A percentile compares a stretch with the other conserved stretches of the same genome.
phyloP scores from a whole-genome alignment of 2,329 filamentous ascomycete genomes.

The Emergomyces orientalis region DNA sequence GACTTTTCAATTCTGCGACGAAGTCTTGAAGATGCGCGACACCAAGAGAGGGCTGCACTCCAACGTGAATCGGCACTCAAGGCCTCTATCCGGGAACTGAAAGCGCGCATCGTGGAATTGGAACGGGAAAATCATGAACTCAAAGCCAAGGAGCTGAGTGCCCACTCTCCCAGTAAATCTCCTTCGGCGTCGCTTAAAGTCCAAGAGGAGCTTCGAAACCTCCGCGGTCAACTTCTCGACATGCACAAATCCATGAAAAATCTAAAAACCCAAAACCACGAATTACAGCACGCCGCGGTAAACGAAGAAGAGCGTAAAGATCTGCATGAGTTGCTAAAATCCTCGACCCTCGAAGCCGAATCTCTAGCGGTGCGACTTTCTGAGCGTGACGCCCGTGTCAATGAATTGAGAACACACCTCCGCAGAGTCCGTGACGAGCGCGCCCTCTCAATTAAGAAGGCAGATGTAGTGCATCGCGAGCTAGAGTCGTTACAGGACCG shows the following conservation, averaged over 20 bases:
- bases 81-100: conserved; percentile 53
- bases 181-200: conserved; percentile 38
- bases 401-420: conserved; percentile 49
- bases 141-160: conserved; percentile 43
- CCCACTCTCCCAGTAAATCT: conserved; percentile 45
- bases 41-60: conserved; percentile 55
- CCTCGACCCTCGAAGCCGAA: conserved; percentile 45
- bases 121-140: conserved; percentile 59
- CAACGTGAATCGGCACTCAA: conserved; percentile 58
- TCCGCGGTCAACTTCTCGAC: conserved; percentile 53
- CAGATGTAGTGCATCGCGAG: conserved; percentile 33
- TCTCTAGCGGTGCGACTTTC: conserved; percentile 63
- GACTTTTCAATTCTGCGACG: conserved; percentile 54
- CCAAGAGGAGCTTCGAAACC: conserved; percentile 46
- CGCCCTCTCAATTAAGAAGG: conserved; percentile 32
- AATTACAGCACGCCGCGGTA: conserved; percentile 43
- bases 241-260: conserved; percentile 53
- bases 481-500: conserved; percentile 47
- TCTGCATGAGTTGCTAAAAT: conserved; percentile 40
- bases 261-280: conserved; percentile 41
- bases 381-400: conserved; percentile 58
- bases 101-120: conserved; percentile 56
- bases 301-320: conserved; percentile 36
- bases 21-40: conserved; percentile 54
- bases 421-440: conserved; percentile 49